Evolutionary conservation across 2,329 filamentous ascomycete genomes (phyloP).

Genomic region (Cytospora piceae): DNA sequence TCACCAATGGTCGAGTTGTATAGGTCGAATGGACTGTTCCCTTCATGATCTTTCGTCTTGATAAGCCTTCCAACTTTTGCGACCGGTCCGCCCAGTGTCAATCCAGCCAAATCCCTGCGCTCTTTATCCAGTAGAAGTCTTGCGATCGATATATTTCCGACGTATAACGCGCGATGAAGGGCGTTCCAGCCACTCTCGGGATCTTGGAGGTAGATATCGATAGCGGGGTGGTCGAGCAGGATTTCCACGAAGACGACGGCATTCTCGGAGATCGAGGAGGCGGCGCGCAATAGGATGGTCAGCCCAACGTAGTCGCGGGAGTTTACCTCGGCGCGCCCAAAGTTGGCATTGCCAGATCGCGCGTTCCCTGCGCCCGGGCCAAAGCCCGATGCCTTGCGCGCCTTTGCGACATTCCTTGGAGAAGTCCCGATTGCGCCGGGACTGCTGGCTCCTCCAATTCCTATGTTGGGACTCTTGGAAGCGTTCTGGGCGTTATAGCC

Average conservation of each 20-base stretch:
- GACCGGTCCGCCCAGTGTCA: conserved; percentile 60
- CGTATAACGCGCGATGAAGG: conserved; percentile 86
- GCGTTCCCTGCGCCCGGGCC: conserved; percentile 47
- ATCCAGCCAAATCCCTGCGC: conserved; percentile 63
- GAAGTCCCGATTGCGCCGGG: conserved; percentile 50
- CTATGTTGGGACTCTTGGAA: conserved; percentile 57
- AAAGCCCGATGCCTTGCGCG: conserved; percentile 57
- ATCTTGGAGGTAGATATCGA: conserved; percentile 88
- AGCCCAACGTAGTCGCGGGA: conserved; percentile 79
- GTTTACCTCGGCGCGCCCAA: conserved; percentile 74
- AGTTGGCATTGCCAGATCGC: conserved; percentile 48
- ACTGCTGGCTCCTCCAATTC: conserved; percentile 42
- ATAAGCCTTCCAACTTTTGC: conserved; percentile 75
- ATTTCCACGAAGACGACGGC: conserved; percentile 77
- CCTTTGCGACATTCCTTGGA: conserved; percentile 53
- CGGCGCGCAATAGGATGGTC: conserved; percentile 82
- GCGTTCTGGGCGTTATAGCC: conserved; percentile 59
- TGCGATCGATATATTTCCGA: conserved; percentile 85
- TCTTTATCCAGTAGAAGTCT: conserved; percentile 81
- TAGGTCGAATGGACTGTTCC: conserved; percentile 91
- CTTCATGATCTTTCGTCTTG: conserved; percentile 94
- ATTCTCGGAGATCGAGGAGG: conserved; percentile 71
- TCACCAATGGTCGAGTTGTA: conserved; percentile 86
- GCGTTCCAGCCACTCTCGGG: conserved; percentile 95
- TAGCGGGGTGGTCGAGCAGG: conserved; percentile 77